Evolutionary conservation across 2,329 filamentous ascomycete genomes (phyloP), one percentile per base, ranked within the genome.

Genomic region (Trichoderma semiorbis): DNA sequence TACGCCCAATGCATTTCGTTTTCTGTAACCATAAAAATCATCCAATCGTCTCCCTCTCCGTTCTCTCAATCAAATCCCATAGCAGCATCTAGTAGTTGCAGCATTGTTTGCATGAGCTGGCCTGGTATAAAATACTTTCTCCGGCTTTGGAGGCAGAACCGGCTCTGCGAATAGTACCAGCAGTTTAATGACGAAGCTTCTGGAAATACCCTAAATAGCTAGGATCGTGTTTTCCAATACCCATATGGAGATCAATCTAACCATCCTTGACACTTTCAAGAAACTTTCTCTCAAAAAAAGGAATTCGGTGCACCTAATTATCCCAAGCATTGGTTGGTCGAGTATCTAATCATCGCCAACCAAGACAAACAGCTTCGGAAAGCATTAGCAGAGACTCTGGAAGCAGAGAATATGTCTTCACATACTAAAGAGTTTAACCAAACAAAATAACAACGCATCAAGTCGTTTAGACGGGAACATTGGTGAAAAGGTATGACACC

Each of bases 401-500:
- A 34, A 11, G 3, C 3, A 16, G 12, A 21, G 14, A 24, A n/a
- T 21, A 24, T 26, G 24, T 18, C 18, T 53, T 16, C n/a, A 26
- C 69, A 53, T 62, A 71, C 69, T 55, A 58, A 66, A 34, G 30
- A 43, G 43, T 14, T 60, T 18, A 67, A 55, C n/a, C 61, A 65
- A 53, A 21, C 43, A 43, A 60, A 60, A 57, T 24, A 39, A 28
- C 30, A 55, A 55, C n/a, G 16, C 32, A 18, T 43, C n/a, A 18
- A 26, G 36, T 14, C 30, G 8, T 12, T 77, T 74, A 86, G 18
- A 86, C 84, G 3, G 90, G 89, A 57, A 89, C 89, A 78, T 92
- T 90, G 73, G 87, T 90, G 81, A 92, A 92, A 66, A 92, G 81
- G 78, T 91, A 92, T 28, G 88, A 91, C 26, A 92, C 90, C 72